Conservation (phyloP, 306 rosid genomes). For the Lupinus albus region DNA sequence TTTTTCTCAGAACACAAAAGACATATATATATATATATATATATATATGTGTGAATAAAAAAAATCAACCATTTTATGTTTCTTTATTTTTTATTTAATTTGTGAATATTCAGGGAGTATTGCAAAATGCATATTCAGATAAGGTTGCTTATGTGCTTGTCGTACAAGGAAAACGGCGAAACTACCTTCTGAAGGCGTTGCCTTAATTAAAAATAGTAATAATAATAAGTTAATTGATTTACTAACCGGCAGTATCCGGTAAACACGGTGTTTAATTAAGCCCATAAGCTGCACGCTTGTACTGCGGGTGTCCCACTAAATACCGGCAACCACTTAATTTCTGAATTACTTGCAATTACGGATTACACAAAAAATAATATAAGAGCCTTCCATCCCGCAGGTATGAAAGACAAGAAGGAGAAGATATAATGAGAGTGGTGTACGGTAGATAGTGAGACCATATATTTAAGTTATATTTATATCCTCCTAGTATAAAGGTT, state of each 20-base stretch:
- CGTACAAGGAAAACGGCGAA: slow-evolving; percentile 54
- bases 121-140: slow-evolving; percentile 1
- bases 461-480: no score
- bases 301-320: slow-evolving; percentile 55
- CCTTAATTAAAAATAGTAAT: not conserved
- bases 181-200: slow-evolving; percentile 33
- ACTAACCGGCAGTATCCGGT: slow-evolving; percentile 71
- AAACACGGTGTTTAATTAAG: slow-evolving; percentile 54
- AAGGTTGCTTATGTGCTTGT: slow-evolving; percentile 32
- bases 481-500: no score
- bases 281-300: slow-evolving; percentile 49
- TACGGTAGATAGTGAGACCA: no score
- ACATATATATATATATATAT: no score
- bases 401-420: no score
- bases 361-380: slow-evolving; percentile 45
- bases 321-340: slow-evolving; percentile 59
- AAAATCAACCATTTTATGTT: no score
- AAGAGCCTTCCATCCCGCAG: no score
- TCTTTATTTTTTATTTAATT: no score
- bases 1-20: no score
- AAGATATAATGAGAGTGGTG: no score
- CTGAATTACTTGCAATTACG: slow-evolving; percentile 46
- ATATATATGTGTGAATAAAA: no score
- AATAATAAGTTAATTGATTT: not conserved
- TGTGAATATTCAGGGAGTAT: no score